phyloP scores from a whole-genome alignment of 768 basidiomycete genomes.

The Guyanaporus albipodus region DNA sequence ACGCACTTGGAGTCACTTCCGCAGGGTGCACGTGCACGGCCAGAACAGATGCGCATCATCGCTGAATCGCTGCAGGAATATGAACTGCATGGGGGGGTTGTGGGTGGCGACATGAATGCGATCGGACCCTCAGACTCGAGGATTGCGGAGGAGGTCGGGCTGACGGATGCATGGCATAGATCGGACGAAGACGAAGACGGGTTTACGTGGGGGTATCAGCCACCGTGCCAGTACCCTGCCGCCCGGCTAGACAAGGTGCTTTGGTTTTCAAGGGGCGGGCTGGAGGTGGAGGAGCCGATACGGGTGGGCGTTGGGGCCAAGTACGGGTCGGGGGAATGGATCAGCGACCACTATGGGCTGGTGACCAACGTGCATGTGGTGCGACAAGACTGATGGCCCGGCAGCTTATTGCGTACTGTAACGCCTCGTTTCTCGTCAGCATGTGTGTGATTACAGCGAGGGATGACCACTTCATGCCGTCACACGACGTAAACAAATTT shows the following conservation, averaged over 20 bases:
- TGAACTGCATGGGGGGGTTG: constrained; percentile 51
- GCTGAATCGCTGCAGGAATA: constrained; percentile 46
- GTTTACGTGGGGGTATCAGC: constrained; percentile 71
- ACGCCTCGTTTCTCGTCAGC: too few relatives aligned
- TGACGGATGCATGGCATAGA: constrained; percentile 59
- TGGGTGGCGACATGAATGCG: constrained; percentile 73
- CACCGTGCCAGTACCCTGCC: constrained; percentile 41
- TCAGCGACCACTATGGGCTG: constrained; percentile 70
- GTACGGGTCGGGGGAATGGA: constrained; percentile 43
- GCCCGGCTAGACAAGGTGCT: constrained; percentile 65
- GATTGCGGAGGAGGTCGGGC: constrained; percentile 42
- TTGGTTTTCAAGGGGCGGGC: constrained; percentile 46
- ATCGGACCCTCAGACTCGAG: constrained; percentile 44
- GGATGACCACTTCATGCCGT: constrained; percentile 8
- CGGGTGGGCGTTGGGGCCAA: constrained; percentile 55
- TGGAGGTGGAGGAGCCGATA: constrained; percentile 50
- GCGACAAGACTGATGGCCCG: constrained; percentile 18
- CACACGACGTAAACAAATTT: constrained; percentile 13
- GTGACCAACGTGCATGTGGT: constrained; percentile 35
- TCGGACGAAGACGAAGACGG: constrained; percentile 42
- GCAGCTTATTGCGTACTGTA: too few relatives aligned
- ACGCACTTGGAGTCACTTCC: constrained; percentile 71
- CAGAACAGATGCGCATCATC: constrained; percentile 52
- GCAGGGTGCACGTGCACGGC: constrained; percentile 39
- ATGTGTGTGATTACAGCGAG: constrained; percentile 18